Base-by-base conservation (phyloP, 2,329 filamentous ascomycete genomes). In the Eutypa lata region DNA sequence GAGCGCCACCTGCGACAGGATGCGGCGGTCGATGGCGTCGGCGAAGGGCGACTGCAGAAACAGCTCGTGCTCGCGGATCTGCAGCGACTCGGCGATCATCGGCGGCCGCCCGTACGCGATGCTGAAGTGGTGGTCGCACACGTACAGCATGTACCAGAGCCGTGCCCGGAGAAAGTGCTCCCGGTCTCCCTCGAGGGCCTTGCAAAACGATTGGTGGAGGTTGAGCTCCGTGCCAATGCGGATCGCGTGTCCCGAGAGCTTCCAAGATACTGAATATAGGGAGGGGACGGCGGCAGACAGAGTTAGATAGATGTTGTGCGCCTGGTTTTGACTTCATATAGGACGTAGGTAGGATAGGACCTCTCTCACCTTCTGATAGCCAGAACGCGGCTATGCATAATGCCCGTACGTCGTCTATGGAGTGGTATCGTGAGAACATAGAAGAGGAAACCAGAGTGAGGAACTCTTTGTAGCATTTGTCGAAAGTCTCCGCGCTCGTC, bases 311-410 rank as follows among this genome's bases (percentile, higher is more conserved):
- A n/a, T n/a, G n/a, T n/a, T n/a, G n/a, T n/a, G n/a, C n/a, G n/a
- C n/a, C n/a, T n/a, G n/a, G n/a, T n/a, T n/a, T n/a, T n/a, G n/a
- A n/a, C n/a, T n/a, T n/a, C n/a, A n/a, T n/a, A n/a, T n/a, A n/a
- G n/a, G n/a, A n/a, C n/a, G n/a, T n/a, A n/a, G n/a, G n/a, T n/a
- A n/a, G n/a, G n/a, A n/a, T n/a, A n/a, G n/a, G n/a, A n/a, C n/a
- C 21, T 7, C 22, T 24, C 28, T 31, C 50, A 55, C 53, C 53
- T 4, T 86, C 82, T 2, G 80, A 80, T 2, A 86, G 69, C 82
- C 82, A 86, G 60, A 86, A 87, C 1, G 83, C 80, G 1, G 79
- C 83, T 19, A 86, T 79, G 55, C 80, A 84, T 7, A 87, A 74
- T 1, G 76, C 83, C 2, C 82, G 77, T 19, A 86, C 76, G 53